These are phyloP conservation scores for Chaetomium sp. DNA, from an alignment of 2,329 filamentous ascomycete genomes.

Conservation along the genomic window DNA sequence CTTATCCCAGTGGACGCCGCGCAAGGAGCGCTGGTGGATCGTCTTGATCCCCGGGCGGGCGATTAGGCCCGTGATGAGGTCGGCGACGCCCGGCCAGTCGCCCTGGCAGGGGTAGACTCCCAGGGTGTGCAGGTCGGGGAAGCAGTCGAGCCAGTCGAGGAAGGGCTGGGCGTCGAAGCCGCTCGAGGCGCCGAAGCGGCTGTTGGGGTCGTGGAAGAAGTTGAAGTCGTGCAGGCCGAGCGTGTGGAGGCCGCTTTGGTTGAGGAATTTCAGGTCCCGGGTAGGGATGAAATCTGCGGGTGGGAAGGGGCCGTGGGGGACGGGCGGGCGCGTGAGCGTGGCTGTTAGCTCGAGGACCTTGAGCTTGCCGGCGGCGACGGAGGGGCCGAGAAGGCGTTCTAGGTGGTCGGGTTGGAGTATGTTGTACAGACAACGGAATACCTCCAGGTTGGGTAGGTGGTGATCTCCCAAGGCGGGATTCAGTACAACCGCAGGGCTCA, in stretches of 20 bases:
- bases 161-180: constrained; percentile 33
- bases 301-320: neutral
- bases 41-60: constrained; percentile 21
- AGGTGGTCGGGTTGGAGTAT: constrained; percentile 13
- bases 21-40: constrained; percentile 27
- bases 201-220: constrained; percentile 16
- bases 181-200: neutral
- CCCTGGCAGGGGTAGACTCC: constrained; percentile 30
- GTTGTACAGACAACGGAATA: constrained; percentile 28
- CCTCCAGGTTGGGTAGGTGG: constrained; percentile 25
- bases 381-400: constrained; percentile 15
- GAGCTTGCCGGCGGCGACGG: constrained; percentile 22
- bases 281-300: constrained; percentile 5
- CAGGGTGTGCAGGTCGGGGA: constrained; percentile 32
- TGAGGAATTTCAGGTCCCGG: constrained; percentile 24
- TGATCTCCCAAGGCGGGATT: neutral
- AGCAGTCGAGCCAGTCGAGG: constrained; percentile 31
- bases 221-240: constrained; percentile 34
- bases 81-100: constrained; percentile 2
- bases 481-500: neutral
- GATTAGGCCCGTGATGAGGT: constrained; percentile 26
- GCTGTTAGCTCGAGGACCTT: constrained; percentile 30
- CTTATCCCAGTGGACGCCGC: constrained; percentile 22
- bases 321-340: neutral
- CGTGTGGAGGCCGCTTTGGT: constrained; percentile 26